Evolutionary conservation across 371 early-diverging fungal species (phyloP), one percentile per base, ranked within the genome.

Genomic region (Actinomucor elegans): DNA sequence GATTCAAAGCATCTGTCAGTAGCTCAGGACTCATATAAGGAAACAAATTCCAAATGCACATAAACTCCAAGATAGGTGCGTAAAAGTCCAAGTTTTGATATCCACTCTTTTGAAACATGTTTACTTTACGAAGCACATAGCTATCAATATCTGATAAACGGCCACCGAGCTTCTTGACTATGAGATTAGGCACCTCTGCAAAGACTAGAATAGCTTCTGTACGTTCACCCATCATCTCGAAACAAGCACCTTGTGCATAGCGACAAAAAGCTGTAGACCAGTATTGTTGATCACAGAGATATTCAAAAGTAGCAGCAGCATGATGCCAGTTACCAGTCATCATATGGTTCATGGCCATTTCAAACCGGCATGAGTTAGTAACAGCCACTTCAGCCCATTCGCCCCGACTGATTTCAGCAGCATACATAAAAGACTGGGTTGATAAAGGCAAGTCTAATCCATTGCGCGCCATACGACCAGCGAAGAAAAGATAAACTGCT

Each of bases 241-340:
- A 52, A 27, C 80, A 78, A 0, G 80, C 79, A 0, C 82, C 85
- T 49, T 79, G 70, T 28, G 75, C 69, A 54, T 83, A 85, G 9
- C 71, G 58, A 58, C 81, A 85, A 48, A 85, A 80, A 0, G 79
- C 79, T 5, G 67, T 52, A 8, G 84, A 83, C 83, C 86, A 82
- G 36, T 85, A 83, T 18, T 78, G 71, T 41, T 78, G 77, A 12
- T 75, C 58, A 31, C 61, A 70, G 6, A 85, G 53, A 28, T 65
- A 59, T 2, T 75, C 71, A 68, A 85, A 85, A 10, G 61, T 59
- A 0, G 38, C 38, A 2, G 69, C 75, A 17, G 86, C 81, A 31
- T 69, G 69, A 0, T 57, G 53, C 86, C 84, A 85, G 31, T 83
- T 70, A 18, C 77, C 62, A 5, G 71, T 61, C 18, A 85, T 66